phyloP scores from a whole-genome alignment of 1,284 basidiomycete species.

The Malassezia cuniculi region DNA sequence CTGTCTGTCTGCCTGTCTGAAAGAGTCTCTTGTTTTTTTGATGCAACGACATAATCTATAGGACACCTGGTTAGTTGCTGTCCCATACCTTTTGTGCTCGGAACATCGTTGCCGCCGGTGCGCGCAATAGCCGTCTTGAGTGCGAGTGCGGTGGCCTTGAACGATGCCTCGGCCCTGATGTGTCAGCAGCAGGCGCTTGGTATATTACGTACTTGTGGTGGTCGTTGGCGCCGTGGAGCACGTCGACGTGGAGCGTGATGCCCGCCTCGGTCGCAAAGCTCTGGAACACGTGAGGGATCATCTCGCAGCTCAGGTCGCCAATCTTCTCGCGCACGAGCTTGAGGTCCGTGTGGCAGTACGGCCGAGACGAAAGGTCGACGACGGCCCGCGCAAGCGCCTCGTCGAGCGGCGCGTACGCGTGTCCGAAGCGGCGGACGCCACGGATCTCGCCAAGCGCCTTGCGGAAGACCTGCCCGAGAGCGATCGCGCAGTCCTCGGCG shows the following conservation, averaged over 20 bases:
- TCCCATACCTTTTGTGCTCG: conserved; percentile 73
- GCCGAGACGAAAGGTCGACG: conserved; percentile 92
- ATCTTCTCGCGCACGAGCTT: conserved; percentile 74
- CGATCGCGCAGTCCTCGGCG: conserved; percentile 84
- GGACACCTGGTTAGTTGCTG: conserved; percentile 2
- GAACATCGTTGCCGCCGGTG: conserved; percentile 81
- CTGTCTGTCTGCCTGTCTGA: no score
- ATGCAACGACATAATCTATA: not conserved
- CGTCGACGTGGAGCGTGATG: conserved; percentile 84
- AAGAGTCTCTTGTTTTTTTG: no score
- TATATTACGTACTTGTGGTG: conserved; percentile 83
- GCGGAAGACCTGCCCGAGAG: conserved; percentile 86
- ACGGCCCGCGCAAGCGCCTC: conserved; percentile 81
- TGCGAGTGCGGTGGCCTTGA: conserved; percentile 91
- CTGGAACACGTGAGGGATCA: conserved; percentile 90
- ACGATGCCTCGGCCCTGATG: conserved; percentile 80
- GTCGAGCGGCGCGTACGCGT: conserved; percentile 89
- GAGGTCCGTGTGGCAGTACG: conserved; percentile 84
- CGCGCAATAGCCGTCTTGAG: conserved; percentile 81
- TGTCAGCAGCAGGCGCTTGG: no score
- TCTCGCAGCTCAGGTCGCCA: conserved; percentile 72
- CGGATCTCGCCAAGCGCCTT: conserved; percentile 82
- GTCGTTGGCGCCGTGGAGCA: conserved; percentile 86
- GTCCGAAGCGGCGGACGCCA: conserved; percentile 89
- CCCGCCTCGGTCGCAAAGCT: conserved; percentile 82